Conservation (phyloP, 257 asterid genomes). For the Misopates orontium region DNA sequence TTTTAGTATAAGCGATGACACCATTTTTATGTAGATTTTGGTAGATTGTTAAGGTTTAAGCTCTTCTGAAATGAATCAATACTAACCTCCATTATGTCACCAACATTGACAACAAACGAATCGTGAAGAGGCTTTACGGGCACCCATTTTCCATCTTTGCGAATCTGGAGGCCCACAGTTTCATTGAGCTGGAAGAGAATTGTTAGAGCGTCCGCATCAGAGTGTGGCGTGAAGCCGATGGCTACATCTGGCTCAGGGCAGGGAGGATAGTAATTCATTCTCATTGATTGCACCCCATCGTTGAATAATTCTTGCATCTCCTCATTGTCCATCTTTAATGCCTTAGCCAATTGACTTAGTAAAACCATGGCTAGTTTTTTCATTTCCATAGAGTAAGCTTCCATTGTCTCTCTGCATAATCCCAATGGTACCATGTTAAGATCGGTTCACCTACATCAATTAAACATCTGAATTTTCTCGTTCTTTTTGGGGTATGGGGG, state of each 20-base stretch:
- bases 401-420: constrained; percentile 40
- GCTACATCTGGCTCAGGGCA: constrained; percentile 53
- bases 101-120: constrained; percentile 55
- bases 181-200: constrained; percentile 54
- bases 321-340: constrained; percentile 38
- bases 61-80: no score
- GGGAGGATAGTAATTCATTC: constrained; percentile 60
- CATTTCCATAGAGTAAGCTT: constrained; percentile 37
- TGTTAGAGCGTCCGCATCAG: constrained; percentile 60
- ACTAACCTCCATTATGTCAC: constrained; percentile 57
- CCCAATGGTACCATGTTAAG: not conserved
- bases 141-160: constrained; percentile 49
- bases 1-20: no score
- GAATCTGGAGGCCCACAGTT: constrained; percentile 50
- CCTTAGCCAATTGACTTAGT: constrained; percentile 43
- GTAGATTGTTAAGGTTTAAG: no score
- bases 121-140: constrained; percentile 42
- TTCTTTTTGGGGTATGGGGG: no score
- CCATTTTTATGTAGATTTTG: no score
- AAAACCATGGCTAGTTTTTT: constrained; percentile 40
- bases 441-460: not conserved
- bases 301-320: constrained; percentile 38
- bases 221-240: constrained; percentile 53
- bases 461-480: not conserved
- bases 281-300: constrained; percentile 50